These are phyloP conservation scores for Globisporangium perplexum DNA, from an alignment of 352 stramenopile genomes.

Conservation along the genomic window DNA sequence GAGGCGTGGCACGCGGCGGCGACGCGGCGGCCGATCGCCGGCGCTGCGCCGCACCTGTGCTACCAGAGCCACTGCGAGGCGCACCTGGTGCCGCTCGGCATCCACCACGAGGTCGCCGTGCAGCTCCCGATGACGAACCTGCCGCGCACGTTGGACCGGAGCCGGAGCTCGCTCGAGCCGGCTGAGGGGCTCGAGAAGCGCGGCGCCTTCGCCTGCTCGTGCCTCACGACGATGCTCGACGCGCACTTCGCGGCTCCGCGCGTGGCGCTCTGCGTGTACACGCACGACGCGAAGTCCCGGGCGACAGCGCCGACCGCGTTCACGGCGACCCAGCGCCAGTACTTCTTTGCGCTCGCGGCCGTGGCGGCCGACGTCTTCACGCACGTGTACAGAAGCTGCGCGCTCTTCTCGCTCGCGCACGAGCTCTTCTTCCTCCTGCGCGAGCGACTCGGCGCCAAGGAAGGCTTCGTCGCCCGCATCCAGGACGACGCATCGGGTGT, in stretches of 20 bases:
- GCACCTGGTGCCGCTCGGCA: slow-evolving; percentile 22
- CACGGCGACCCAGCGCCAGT: slow-evolving; percentile 38
- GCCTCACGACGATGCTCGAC: slow-evolving; percentile 65
- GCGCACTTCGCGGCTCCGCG: slow-evolving; percentile 11
- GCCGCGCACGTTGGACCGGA: slow-evolving; percentile 53
- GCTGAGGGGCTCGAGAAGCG: slow-evolving; percentile 46
- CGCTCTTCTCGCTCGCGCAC: slow-evolving; percentile 36
- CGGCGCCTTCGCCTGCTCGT: slow-evolving; percentile 42
- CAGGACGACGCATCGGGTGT: background rate
- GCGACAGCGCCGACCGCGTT: slow-evolving; percentile 22
- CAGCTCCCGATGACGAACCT: slow-evolving; percentile 70
- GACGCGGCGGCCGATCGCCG: slow-evolving; percentile 24
- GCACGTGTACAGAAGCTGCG: slow-evolving; percentile 47
- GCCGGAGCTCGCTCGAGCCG: slow-evolving; percentile 32
- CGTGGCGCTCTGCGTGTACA: slow-evolving; percentile 56
- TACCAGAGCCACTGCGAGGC: slow-evolving; percentile 40
- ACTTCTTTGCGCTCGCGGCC: slow-evolving; percentile 48
- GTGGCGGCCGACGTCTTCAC: slow-evolving; percentile 44
- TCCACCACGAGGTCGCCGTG: slow-evolving; percentile 47
- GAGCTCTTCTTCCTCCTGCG: slow-evolving; percentile 41
- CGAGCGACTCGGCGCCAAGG: slow-evolving; percentile 38
- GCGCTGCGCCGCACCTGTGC: slow-evolving; percentile 38
- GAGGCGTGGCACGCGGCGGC: slow-evolving; percentile 42
- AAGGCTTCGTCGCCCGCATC: slow-evolving; percentile 32
- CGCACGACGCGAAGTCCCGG: slow-evolving; percentile 26